These are phyloP conservation scores for Thyridium curvatum DNA, from an alignment of 2,329 filamentous ascomycete genomes.

Conservation along the genomic window DNA sequence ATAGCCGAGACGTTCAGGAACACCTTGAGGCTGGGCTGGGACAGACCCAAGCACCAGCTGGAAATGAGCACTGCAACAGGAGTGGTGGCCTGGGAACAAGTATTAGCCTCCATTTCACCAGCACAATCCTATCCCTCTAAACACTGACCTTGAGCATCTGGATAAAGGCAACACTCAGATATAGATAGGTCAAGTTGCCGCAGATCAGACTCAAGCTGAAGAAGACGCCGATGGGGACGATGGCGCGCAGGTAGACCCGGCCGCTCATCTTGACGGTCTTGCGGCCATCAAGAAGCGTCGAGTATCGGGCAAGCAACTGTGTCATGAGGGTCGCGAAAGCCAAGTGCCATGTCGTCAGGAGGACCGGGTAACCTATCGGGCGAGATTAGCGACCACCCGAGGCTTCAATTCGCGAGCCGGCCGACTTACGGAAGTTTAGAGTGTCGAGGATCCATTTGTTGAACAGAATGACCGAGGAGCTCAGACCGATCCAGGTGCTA, in stretches of 20 bases:
- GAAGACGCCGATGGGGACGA: slow-evolving; percentile 90
- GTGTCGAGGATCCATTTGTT: slow-evolving; percentile 98
- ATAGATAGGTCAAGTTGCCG: slow-evolving; percentile 91
- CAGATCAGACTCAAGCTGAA: slow-evolving; percentile 96
- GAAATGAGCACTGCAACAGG: slow-evolving; percentile 88
- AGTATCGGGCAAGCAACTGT: slow-evolving; percentile 86
- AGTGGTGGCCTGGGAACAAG: slow-evolving; percentile 65
- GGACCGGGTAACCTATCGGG: slow-evolving; percentile 58
- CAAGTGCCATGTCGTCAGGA: slow-evolving; percentile 95
- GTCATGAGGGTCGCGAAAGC: slow-evolving; percentile 91
- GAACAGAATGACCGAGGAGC: slow-evolving; percentile 93
- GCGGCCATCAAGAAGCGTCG: slow-evolving; percentile 81
- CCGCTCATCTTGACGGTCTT: slow-evolving; percentile 98
- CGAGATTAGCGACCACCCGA: slow-evolving; percentile 15
- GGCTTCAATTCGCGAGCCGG: not conserved
- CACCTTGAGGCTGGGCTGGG: slow-evolving; percentile 76
- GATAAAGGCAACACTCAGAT: slow-evolving; percentile 93
- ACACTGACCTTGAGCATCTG: slow-evolving; percentile 91
- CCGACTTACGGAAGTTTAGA: slow-evolving; percentile 66
- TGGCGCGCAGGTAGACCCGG: slow-evolving; percentile 84
- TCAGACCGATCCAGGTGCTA: slow-evolving; percentile 90
- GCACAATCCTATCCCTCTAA: not conserved
- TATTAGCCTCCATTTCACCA: slow-evolving; percentile 8
- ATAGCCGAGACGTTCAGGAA: slow-evolving; percentile 93
- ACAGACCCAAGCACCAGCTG: slow-evolving; percentile 81